Base-by-base conservation (phyloP, 2,329 filamentous ascomycete genomes). In the Arthroderma sp. region DNA sequence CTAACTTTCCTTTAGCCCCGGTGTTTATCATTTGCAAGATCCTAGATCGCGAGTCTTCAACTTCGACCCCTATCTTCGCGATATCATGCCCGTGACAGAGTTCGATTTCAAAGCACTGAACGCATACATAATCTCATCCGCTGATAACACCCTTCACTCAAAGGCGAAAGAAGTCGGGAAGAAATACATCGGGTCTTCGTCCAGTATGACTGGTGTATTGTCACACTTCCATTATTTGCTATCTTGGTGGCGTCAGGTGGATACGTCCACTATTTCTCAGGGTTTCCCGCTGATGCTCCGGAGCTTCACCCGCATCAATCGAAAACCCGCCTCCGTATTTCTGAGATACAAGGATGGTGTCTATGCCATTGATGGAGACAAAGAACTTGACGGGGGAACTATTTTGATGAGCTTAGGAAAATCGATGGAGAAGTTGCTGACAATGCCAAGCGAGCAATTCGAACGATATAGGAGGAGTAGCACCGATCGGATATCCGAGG, bases 361-460 rank as follows among this genome's bases (percentile, higher is more conserved):
- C 0, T 98, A 98, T 60, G 88, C 89, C 4, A 91, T 98, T 48
- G 91, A 98, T 60, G 86, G 88, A 0, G 91, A 98, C 64, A 98
- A 96, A 65, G 77, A 94, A 58, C 91, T 78, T 53, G 88, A 95
- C 55, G 74, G 69, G 5, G 82, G 84, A 30, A 96, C 86, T 53
- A 77, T 98, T 30, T 73, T 98, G 41, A 91, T 83, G 65, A 86
- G 89, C 72, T 74, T 98, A 10, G 91, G 91, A 9, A 91, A 93
- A 58, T 94, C 88, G 0, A 87, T 98, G 80, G 91, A 98, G 64
- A 95, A 96, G 64, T 74, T 96, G 29, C 72, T 98, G 29, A 96
- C 91, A 0, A 65, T 91, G 11, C 75, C 84, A 1, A 88, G 79
- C 44, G 77, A 84, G 5, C 81, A 93, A 1, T 98, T 83, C 57